Percentiles rank a stretch among this genome's conserved stretches.
These are phyloP conservation scores for Camptophora hylomeconis DNA, from an alignment of 2,329 filamentous ascomycete species.

Conservation along the genomic window DNA sequence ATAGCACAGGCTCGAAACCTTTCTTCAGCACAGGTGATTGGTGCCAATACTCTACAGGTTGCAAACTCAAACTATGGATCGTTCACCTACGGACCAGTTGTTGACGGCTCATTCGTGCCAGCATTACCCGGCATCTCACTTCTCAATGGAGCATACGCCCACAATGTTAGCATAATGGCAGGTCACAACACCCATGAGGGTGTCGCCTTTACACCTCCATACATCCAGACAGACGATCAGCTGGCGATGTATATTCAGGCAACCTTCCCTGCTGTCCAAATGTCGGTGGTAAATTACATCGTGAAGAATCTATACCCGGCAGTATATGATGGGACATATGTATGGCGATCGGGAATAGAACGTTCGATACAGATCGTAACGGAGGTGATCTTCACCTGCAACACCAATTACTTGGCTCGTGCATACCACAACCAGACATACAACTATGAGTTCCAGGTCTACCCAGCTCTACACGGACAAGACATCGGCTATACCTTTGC, in stretches of 20 bases:
- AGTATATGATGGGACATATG: constrained; percentile 33
- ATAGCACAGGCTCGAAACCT: constrained; percentile 32
- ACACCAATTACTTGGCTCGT: constrained; percentile 39
- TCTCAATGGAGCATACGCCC: constrained; percentile 31
- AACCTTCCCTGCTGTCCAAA: constrained; percentile 17
- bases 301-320: constrained; percentile 38
- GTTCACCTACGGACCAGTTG: constrained; percentile 33
- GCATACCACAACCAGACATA: constrained; percentile 39
- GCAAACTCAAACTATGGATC: constrained; percentile 24
- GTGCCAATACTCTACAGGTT: constrained; percentile 32
- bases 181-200: constrained; percentile 34
- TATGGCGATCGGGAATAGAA: constrained; percentile 32
- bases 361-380: constrained; percentile 29
- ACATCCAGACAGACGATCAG: constrained; percentile 16
- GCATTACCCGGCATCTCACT: constrained; percentile 34
- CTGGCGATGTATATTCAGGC: constrained; percentile 14
- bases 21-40: constrained; percentile 26
- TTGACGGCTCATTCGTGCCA: constrained; percentile 39
- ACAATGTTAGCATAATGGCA: constrained; percentile 31
- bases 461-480: constrained; percentile 39
- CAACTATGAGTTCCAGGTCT: constrained; percentile 40
- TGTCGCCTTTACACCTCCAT: constrained; percentile 26
- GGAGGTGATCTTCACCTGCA: constrained; percentile 38
- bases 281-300: constrained; percentile 29
- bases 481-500: constrained; percentile 42